These are phyloP conservation scores for Diaporthe sp. DNA, from an alignment of 2,329 filamentous ascomycete genomes.

Conservation along the genomic window DNA sequence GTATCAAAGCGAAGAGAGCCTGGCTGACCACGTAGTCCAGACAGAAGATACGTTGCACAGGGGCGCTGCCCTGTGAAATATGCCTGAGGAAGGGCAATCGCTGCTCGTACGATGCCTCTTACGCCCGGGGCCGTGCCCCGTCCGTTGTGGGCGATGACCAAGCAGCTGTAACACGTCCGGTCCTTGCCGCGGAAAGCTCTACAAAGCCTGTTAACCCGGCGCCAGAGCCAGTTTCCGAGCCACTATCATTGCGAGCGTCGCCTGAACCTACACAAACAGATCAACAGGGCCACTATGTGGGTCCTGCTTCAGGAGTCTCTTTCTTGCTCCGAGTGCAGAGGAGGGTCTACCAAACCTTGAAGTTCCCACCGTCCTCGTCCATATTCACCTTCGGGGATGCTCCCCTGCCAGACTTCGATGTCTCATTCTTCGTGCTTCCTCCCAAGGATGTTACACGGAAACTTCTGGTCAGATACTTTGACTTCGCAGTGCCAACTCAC, in stretches of 20 bases:
- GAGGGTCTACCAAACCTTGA: slow-evolving; percentile 57
- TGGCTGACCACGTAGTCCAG: slow-evolving; percentile 41
- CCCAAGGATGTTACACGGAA: slow-evolving; percentile 47
- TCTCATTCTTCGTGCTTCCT: slow-evolving; percentile 58
- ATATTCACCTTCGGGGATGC: slow-evolving; percentile 67
- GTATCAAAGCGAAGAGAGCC: background rate
- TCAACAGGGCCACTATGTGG: slow-evolving; percentile 62
- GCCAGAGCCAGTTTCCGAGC: slow-evolving; percentile 16
- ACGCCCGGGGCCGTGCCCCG: slow-evolving; percentile 61
- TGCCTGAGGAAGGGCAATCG: slow-evolving; percentile 50
- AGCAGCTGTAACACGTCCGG: slow-evolving; percentile 20
- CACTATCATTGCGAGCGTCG: slow-evolving; percentile 54
- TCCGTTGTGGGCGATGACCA: slow-evolving; percentile 50
- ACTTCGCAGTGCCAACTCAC: slow-evolving; percentile 58
- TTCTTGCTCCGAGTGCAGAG: slow-evolving; percentile 66
- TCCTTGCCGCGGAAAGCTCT: slow-evolving; percentile 20
- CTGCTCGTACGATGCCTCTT: slow-evolving; percentile 65
- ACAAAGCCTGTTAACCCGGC: background rate
- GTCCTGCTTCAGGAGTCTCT: slow-evolving; percentile 61
- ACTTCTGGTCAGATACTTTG: slow-evolving; percentile 57
- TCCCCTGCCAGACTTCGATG: slow-evolving; percentile 60
- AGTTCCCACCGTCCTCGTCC: slow-evolving; percentile 55
- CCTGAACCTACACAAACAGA: slow-evolving; percentile 62
- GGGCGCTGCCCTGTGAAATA: slow-evolving; percentile 55
- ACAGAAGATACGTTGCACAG: slow-evolving; percentile 57